Base-by-base conservation (phyloP, 306 rosid species). In the Glycine soja region DNA sequence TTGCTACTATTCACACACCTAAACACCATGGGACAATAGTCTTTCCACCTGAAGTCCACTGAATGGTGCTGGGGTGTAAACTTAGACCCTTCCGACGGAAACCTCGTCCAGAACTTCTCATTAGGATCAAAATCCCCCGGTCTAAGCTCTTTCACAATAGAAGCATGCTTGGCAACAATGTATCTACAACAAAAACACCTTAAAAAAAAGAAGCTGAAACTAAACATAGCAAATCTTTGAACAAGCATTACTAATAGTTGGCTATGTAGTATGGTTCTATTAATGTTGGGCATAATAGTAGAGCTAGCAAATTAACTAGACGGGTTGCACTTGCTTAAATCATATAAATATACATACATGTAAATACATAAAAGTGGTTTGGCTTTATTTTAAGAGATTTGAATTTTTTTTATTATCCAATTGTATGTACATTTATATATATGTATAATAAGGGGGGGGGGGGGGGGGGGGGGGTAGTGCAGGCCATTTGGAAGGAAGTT, bases 21-120 rank as follows among this genome's bases (percentile, higher is more conserved):
- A 84, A 89, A 89, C 70, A 89, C 92, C 84, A 89, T 54, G 42
- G 92, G 92, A 74, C 92, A 89, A 6, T 89, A 87, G 69, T 89
- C 90, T 80, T 89, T 89, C 92, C 92, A 89, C 80, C 86, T 87
- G 76, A 89, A 89, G 63, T 86, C 92, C 79, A 77, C 72, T 4
- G 92, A 85, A 34, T 74, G 84, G 77, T 89, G 86, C 6, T 83
- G 83, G 16, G 86, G 92, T 18, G 86, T 85, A 38, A 62, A 77
- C 88, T 74, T 89, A 72, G 87, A 80, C 15, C 92, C 92, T 87
- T 89, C 87, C 1, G 57, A 65, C 0, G 88, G 88, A 69, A 86
- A 89, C 75, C 88, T 87, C 8, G 86, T 89, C 92, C 92, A 89
- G 78, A 85, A 89, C 54, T 89, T 89, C 87, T 87, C 88, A 5